Evolutionary conservation across 164 flowering plant species (phyloP).

Genomic region (Magnolia sinica): DNA sequence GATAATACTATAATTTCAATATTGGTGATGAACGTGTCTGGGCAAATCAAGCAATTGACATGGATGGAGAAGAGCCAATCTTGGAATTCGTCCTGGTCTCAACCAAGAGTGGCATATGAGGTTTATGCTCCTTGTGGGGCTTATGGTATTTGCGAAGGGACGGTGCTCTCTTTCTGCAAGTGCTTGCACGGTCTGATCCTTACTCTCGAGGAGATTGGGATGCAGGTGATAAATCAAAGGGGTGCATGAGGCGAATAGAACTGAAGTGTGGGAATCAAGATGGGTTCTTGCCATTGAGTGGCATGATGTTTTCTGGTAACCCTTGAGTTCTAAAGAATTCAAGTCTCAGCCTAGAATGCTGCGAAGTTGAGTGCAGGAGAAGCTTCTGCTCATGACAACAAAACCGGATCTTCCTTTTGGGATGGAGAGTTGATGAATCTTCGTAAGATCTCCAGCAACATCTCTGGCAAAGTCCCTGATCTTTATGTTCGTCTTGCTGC

Average conservation of each 20-base stretch:
- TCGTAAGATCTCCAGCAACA: too few species aligned
- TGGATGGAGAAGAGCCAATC: constrained; percentile 7
- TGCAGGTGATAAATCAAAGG: constrained; percentile 21
- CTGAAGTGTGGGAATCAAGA: constrained; percentile 25
- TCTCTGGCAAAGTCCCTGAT: too few species aligned
- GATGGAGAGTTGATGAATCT: too few species aligned
- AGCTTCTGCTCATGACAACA: too few species aligned
- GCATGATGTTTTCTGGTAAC: constrained; percentile 24
- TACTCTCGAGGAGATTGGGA: constrained; percentile 25
- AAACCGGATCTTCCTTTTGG: too few species aligned
- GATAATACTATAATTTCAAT: neutral
- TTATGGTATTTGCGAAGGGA: constrained; percentile 25
- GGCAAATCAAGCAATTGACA: neutral
- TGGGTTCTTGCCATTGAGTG: constrained; percentile 19
- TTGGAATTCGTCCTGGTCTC: constrained; percentile 1
- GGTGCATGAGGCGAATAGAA: constrained; percentile 36
- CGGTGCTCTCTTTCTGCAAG: constrained; percentile 14
- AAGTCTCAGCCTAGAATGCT: constrained; percentile 13
- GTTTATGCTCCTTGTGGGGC: constrained; percentile 4
- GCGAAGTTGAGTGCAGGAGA: too few species aligned
- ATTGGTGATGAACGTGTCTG: neutral
- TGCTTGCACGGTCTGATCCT: constrained; percentile 42
- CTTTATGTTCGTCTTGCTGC: constrained; percentile 13
- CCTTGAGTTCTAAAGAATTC: neutral
- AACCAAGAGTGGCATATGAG: neutral